Evolutionary conservation across 2,329 filamentous ascomycete genomes (phyloP).

Genomic region (Colletotrichum aenigma): DNA sequence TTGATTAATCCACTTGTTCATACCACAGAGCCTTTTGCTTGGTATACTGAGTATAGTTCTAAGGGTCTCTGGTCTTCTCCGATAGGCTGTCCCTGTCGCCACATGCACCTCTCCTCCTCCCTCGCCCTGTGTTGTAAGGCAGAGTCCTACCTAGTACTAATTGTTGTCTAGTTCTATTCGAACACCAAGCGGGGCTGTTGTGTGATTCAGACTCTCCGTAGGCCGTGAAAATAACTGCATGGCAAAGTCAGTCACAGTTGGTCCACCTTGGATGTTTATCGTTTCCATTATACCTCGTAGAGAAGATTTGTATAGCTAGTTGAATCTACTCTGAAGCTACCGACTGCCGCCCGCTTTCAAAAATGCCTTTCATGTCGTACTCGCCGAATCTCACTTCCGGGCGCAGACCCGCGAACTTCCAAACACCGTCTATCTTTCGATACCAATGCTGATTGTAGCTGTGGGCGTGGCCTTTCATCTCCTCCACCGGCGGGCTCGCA

Average conservation of each 20-base stretch:
- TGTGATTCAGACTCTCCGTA: not conserved
- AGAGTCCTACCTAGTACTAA: too few relatives aligned
- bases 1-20: not conserved
- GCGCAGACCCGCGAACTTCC: slow-evolving; percentile 64
- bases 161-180: not conserved
- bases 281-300: not conserved
- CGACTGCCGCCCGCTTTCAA: slow-evolving; percentile 26
- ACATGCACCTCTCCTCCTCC: not conserved
- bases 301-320: not conserved
- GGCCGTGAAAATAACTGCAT: too few relatives aligned
- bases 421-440: slow-evolving; percentile 60
- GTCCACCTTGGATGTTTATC: not conserved
- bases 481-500: slow-evolving; percentile 46
- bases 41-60: not conserved
- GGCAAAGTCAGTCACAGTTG: not conserved
- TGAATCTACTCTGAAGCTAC: not conserved
- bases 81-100: not conserved
- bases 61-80: not conserved
- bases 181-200: not conserved
- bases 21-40: not conserved
- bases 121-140: not conserved
- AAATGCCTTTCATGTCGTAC: slow-evolving; percentile 61
- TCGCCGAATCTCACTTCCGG: slow-evolving; percentile 62
- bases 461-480: slow-evolving; percentile 65
- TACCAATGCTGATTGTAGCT: slow-evolving; percentile 63